Evolutionary conservation across 768 basidiomycete species (phyloP), one percentile per base, ranked within the genome.

Genomic region (Suillus variegatus): DNA sequence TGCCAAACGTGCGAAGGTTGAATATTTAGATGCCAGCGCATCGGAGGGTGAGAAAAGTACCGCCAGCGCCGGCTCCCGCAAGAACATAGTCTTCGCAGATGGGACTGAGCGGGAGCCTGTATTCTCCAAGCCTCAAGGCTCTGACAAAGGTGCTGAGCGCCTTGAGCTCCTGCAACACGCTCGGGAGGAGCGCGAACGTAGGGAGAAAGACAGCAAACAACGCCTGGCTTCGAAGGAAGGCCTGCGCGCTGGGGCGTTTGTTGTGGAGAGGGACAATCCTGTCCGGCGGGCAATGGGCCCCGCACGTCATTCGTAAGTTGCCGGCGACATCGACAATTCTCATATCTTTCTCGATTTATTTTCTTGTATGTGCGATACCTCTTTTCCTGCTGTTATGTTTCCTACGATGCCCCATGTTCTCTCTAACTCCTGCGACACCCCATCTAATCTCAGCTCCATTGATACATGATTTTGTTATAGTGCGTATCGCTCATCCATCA

Each of bases 271-370:
- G 49, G 76, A 76, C 38, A 72, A 74, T 43, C 76, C 75, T 32
- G 68, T 65, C 18, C 72, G 75, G 36, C 63, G 75, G 20, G 75
- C 75, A n/a, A 67, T 76, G 66, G 76, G 75, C 6, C 76, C 75
- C 20, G 36, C 20, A n/a, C 61, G 61, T 13, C 20, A 25, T 47
- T 36, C 61, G 6, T 62, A 58, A 35, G 32, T 60, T 61, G 20
- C 35, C 35, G 35, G 54, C 54, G 18, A 36, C 35, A 40, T 22
- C 10, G 56, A 40, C 14, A 16, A 16, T 16, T 6, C 18, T 41
- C 22, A 18, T 18, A 28, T 22, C 14, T 2, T 41, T 41, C 40
- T 58, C 18, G 18, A 41, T 58, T 41, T 58, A 25, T 58, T 58
- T 58, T 58, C 22, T 58, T 58, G 57, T 41, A 58, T 28, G 22